These are phyloP conservation scores for Rhizoclosmatium hyalinum DNA, from an alignment of 371 early-diverging fungal genomes.

Conservation along the genomic window DNA sequence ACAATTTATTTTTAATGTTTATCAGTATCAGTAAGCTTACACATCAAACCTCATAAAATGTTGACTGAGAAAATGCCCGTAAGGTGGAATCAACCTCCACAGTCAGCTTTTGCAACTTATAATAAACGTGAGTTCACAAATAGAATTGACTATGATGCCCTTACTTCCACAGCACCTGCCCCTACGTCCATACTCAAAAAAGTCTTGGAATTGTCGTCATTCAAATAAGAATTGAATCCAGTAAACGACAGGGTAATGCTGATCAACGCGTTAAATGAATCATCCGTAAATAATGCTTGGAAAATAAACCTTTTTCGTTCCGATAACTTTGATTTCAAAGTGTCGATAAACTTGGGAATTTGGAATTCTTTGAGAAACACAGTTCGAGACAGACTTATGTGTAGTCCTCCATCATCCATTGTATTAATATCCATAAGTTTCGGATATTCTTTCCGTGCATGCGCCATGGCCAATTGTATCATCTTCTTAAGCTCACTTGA, in stretches of 20 bases:
- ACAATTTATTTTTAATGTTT: not conserved
- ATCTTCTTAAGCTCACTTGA: slow-evolving; percentile 20
- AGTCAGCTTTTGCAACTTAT: slow-evolving; percentile 27
- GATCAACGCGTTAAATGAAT: not conserved
- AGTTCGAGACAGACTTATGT: slow-evolving; percentile 48
- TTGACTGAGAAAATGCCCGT: slow-evolving; percentile 19
- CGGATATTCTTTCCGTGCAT: not conserved
- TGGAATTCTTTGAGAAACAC: slow-evolving; percentile 50
- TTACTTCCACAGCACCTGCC: slow-evolving; percentile 31
- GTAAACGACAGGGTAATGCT: slow-evolving; percentile 35
- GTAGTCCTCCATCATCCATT: slow-evolving; percentile 28
- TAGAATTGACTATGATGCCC: no score
- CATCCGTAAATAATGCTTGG: not conserved
- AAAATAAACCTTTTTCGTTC: not conserved
- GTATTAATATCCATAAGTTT: slow-evolving; percentile 4
- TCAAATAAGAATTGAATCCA: slow-evolving; percentile 32
- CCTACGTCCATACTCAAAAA: slow-evolving; percentile 45
- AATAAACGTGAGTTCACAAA: slow-evolving; percentile 1
- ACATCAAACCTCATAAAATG: slow-evolving; percentile 37
- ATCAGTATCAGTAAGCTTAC: no score
- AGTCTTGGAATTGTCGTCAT: slow-evolving; percentile 40
- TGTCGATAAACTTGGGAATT: slow-evolving; percentile 40
- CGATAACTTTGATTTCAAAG: slow-evolving; percentile 15
- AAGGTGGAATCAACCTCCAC: slow-evolving; percentile 27
- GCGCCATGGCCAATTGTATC: slow-evolving; percentile 1